Evolutionary conservation across 1,284 basidiomycete genomes (phyloP).

Genomic region (Tilletia caries): DNA sequence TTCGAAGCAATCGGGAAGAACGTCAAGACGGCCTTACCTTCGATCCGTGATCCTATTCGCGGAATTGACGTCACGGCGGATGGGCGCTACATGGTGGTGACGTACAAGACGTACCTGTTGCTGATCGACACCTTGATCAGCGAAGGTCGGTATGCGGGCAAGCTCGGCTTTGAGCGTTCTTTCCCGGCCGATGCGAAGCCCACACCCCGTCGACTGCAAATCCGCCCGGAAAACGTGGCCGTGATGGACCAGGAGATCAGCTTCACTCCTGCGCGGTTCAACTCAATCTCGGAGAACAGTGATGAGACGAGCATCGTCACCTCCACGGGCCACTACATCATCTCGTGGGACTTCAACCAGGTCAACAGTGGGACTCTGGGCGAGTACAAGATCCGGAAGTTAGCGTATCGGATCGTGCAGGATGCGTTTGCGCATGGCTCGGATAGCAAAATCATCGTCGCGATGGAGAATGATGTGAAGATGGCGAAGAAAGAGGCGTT

Average conservation of each 20-base stretch:
- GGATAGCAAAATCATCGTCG: conserved; percentile 90
- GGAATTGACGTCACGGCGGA: conserved; percentile 92
- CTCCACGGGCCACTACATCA: conserved; percentile 87
- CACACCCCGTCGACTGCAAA: conserved; percentile 79
- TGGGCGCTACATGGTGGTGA: conserved; percentile 92
- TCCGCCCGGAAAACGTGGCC: conserved; percentile 86
- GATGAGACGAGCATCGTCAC: conserved; percentile 95
- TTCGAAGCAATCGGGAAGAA: conserved; percentile 98
- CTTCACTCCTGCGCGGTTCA: conserved; percentile 94
- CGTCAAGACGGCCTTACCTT: conserved; percentile 96
- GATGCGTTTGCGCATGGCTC: conserved; percentile 61
- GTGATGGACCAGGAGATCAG: conserved; percentile 86
- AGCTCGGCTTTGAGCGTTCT: conserved; percentile 84
- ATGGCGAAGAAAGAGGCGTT: conserved; percentile 89
- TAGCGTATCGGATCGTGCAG: conserved; percentile 54
- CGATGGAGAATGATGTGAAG: conserved; percentile 87
- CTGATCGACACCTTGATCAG: conserved; percentile 94
- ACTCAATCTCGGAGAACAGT: conserved; percentile 63
- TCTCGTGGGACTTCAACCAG: conserved; percentile 80
- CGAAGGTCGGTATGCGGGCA: conserved; percentile 80
- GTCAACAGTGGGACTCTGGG: conserved; percentile 86
- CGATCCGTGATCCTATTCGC: conserved; percentile 88
- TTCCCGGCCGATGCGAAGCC: conserved; percentile 95
- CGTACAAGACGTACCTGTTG: conserved; percentile 88
- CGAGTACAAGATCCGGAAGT: conserved; percentile 86